A percentile compares a stretch with the other conserved stretches of the same genome.
phyloP scores from a whole-genome alignment of 352 stramenopile genomes.

The Phytophthora vignae region DNA sequence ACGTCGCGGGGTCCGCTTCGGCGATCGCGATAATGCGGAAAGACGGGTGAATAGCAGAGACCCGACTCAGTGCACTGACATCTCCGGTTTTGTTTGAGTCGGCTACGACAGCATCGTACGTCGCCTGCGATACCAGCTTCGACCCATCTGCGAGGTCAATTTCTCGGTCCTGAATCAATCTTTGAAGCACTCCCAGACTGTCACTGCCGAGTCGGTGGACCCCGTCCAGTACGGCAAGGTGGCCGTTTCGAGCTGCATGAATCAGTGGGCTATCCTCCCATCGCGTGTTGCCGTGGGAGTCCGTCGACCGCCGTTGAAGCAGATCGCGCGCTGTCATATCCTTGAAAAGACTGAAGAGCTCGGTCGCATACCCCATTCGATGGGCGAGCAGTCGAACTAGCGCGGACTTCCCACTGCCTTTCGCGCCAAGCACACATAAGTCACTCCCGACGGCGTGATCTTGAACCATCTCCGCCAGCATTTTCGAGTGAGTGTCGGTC shows the following conservation, averaged over 20 bases:
- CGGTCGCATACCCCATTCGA: constrained; percentile 82
- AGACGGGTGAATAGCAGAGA: constrained; percentile 86
- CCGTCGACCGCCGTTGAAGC: constrained; percentile 89
- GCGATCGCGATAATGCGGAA: constrained; percentile 92
- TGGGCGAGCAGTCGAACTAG: constrained; percentile 73
- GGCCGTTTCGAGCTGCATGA: constrained; percentile 84
- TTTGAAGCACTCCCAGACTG: constrained; percentile 89
- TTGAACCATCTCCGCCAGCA: constrained; percentile 79
- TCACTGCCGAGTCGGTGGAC: constrained; percentile 93
- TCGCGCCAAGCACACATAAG: constrained; percentile 81
- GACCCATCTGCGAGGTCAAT: constrained; percentile 91
- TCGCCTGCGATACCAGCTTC: constrained; percentile 71
- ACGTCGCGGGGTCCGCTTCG: constrained; percentile 54
- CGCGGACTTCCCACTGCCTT: constrained; percentile 87
- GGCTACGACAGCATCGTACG: constrained; percentile 59
- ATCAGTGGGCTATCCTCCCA: constrained; percentile 95
- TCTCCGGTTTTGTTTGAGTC: constrained; percentile 25
- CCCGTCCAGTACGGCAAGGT: constrained; percentile 92
- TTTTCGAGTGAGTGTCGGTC: constrained; percentile 54
- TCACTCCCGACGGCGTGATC: constrained; percentile 82
- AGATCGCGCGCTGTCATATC: constrained; percentile 95
- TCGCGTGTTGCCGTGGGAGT: constrained; percentile 86
- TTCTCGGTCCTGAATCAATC: constrained; percentile 90
- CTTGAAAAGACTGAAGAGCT: constrained; percentile 94
- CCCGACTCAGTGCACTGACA: constrained; percentile 21